phyloP scores from a whole-genome alignment of 2,329 filamentous ascomycete species.

The Sarocladiaceae sp. region DNA sequence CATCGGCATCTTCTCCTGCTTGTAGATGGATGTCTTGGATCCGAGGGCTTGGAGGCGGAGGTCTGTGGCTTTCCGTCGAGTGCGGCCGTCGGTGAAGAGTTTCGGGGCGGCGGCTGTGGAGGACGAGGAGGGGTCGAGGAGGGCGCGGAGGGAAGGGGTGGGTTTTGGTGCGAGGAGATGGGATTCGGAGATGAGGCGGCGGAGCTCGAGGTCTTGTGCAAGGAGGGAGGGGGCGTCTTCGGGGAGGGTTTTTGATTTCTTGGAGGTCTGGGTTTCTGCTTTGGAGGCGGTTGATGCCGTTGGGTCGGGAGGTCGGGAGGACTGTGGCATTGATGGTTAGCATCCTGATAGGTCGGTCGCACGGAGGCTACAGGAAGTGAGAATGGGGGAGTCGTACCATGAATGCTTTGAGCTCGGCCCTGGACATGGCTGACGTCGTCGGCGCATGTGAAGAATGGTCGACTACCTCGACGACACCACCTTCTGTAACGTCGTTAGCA shows the following conservation, averaged over 20 bases:
- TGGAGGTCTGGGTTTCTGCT: constrained; percentile 20
- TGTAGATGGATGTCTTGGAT: constrained; percentile 66
- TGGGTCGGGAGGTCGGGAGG: constrained; percentile 43
- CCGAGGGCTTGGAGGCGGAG: constrained; percentile 77
- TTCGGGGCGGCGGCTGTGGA: constrained; percentile 24
- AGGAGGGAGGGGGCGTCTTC: constrained; percentile 64
- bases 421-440: constrained; percentile 44
- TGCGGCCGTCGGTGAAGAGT: constrained; percentile 55
- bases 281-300: constrained; percentile 17
- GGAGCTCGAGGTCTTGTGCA: constrained; percentile 87
- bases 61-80: constrained; percentile 75
- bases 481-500: constrained; percentile 14
- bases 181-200: constrained; percentile 84
- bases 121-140: constrained; percentile 31
- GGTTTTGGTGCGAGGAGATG: constrained; percentile 62
- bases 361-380: not conserved
- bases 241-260: constrained; percentile 24
- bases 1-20: constrained; percentile 86
- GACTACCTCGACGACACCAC: constrained; percentile 48
- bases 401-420: constrained; percentile 70
- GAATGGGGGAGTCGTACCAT: constrained; percentile 46
- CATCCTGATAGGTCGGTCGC: too few species aligned
- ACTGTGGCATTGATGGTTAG: constrained; percentile 22
- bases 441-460: constrained; percentile 46
- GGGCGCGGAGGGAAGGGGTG: constrained; percentile 37